Conservation (phyloP, 2,329 filamentous ascomycete species). For the Fusarium poae region DNA sequence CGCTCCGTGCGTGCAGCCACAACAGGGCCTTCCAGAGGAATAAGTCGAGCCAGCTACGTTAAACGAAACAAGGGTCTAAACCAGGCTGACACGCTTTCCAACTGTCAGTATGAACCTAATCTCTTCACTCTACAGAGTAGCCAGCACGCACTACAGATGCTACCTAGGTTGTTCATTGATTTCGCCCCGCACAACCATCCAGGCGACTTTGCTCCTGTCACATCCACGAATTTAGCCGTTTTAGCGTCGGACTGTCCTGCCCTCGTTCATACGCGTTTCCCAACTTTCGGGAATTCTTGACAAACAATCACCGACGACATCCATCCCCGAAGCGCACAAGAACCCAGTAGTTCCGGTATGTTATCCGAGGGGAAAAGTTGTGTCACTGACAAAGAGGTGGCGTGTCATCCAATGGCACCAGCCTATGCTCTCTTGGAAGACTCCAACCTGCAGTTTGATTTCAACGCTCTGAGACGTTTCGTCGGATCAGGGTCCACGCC, state of each 20-base stretch:
- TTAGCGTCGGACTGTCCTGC: slow-evolving; percentile 12
- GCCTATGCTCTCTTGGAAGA: background rate
- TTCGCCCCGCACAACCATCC: slow-evolving; percentile 9
- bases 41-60: slow-evolving; percentile 8
- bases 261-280: background rate
- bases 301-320: slow-evolving; percentile 17
- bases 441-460: slow-evolving; percentile 12
- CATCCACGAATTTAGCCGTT: background rate
- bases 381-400: slow-evolving; percentile 3
- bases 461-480: slow-evolving; percentile 23
- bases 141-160: background rate
- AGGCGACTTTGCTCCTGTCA: background rate
- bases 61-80: slow-evolving; percentile 28
- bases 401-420: slow-evolving; percentile 34
- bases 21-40: slow-evolving; percentile 10
- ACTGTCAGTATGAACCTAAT: slow-evolving; percentile 37
- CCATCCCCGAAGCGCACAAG: slow-evolving; percentile 12
- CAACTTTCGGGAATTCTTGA: background rate
- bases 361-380: slow-evolving; percentile 6
- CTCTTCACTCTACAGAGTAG: slow-evolving; percentile 5
- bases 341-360: background rate
- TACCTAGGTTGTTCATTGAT: slow-evolving; percentile 4
- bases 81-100: slow-evolving; percentile 19
- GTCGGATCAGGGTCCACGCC: slow-evolving; percentile 29
- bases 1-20: slow-evolving; percentile 25